phyloP scores from a whole-genome alignment of 306 rosid genomes.

The Neltuma alba region DNA sequence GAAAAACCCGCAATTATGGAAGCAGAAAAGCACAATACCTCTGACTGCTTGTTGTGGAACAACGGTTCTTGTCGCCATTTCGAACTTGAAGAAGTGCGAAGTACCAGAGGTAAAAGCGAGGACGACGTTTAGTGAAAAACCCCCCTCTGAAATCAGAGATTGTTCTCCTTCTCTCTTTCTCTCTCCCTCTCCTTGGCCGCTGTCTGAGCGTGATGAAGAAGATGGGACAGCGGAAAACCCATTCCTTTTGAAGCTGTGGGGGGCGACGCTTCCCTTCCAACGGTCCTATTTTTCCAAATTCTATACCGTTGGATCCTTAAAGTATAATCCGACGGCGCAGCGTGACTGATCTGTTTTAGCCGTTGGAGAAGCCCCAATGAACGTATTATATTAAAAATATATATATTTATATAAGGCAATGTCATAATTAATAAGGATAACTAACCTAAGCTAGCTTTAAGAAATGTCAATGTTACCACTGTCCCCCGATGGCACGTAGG shows the following conservation, averaged over 20 bases:
- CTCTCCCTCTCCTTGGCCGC: neutral
- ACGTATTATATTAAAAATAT: neutral
- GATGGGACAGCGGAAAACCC: neutral
- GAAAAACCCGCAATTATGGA: neutral
- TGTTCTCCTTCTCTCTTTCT: neutral
- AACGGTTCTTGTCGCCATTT: conserved; percentile 7
- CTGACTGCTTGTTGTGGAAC: conserved; percentile 4
- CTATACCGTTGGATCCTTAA: neutral
- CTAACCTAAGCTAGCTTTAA: neutral
- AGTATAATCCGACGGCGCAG: neutral
- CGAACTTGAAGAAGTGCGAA: neutral
- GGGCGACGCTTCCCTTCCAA: conserved; percentile 14
- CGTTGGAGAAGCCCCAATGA: neutral
- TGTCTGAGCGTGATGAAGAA: neutral
- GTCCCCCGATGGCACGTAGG: neutral
- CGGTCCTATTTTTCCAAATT: conserved; percentile 1
- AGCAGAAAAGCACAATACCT: neutral
- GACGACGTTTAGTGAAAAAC: neutral
- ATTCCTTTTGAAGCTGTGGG: neutral
- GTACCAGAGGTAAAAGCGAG: neutral
- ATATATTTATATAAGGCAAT: too few relatives aligned
- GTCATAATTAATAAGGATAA: neutral
- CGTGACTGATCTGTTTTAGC: neutral
- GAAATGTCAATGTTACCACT: neutral
- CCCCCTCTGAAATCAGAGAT: neutral